Evolutionary conservation across 225 moss, liverwort and hornwort species (phyloP), one percentile per base, ranked within the genome.

Genomic region (Climacium dendroides): DNA sequence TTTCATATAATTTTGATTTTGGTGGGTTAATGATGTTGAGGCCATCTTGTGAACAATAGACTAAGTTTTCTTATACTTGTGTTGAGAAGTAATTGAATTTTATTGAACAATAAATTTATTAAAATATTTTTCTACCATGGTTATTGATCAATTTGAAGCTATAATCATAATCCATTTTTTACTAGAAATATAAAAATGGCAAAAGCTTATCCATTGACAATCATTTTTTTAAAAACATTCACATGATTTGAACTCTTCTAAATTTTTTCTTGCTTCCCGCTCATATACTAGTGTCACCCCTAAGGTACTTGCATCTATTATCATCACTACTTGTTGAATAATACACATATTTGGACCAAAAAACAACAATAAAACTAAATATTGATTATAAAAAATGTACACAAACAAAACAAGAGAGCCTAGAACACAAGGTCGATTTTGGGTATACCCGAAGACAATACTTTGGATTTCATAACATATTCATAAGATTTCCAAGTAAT

Each of bases 201-300:
- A 35, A 18, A 30, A 30, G 35, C n/a, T 11, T 37, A 22, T 23
- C 37, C 12, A 23, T 17, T 8, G 8, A 16, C 15, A 62, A 32
- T 16, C 16, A 62, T 62, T 32, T 62, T 7, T 16, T 15, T 1
- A 2, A 32, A 32, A 63, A 9, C 9, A 63, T 23, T 67, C 4
- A 22, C 13, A 39, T 67, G 39, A 39, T 35, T 39, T 69, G 14
- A 39, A 3, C 6, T 19, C 10, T 17, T 60, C 3, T 8, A n/a
- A n/a, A 3, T 22, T 32, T 67, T 22, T 12, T 19, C 11, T 0
- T 10, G 0, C 3, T 67, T 11, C 4, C 5, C 0, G 1, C 10
- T 67, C 37, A 10, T 10, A 4, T 24, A 39, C 7, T 24, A 7
- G 0, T 0, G 2, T 39, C 37, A 12, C 39, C 3, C 13, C 24